These are phyloP conservation scores for Huntiella savannae DNA, from an alignment of 2,329 filamentous ascomycete genomes.

Conservation along the genomic window DNA sequence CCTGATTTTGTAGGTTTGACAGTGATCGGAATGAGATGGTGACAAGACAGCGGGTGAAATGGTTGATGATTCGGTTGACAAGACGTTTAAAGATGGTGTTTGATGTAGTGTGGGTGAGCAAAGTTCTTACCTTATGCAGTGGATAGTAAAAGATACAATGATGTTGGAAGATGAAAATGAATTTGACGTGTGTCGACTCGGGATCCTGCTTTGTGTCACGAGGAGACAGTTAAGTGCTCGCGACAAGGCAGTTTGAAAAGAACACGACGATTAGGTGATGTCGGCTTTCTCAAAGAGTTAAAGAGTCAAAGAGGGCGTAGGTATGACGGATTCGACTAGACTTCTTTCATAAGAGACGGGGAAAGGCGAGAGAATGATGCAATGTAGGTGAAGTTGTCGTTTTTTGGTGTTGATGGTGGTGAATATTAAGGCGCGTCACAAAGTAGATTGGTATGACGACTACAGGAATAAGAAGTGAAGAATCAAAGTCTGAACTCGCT, in stretches of 20 bases:
- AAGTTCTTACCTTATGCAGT: background rate
- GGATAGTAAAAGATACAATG: background rate
- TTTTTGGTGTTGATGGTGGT: background rate
- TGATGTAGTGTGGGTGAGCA: background rate
- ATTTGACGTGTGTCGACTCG: background rate
- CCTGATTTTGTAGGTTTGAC: background rate
- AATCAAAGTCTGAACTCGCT: background rate
- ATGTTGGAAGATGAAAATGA: too few relatives aligned
- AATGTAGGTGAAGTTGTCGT: background rate
- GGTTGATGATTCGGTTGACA: background rate
- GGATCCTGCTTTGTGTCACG: slow-evolving; percentile 1
- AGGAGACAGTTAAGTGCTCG: slow-evolving; percentile 3
- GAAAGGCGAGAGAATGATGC: background rate
- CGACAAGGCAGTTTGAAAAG: background rate
- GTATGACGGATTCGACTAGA: background rate
- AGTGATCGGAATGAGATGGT: background rate
- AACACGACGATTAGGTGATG: background rate
- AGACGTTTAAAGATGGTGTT: background rate
- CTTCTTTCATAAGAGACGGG: background rate
- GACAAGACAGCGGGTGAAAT: background rate
- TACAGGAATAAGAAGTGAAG: background rate
- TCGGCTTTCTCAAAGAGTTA: background rate
- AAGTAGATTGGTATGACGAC: background rate
- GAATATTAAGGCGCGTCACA: background rate
- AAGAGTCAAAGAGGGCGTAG: background rate